Evolutionary conservation across 129 eudicot genomes (phyloP).

Genomic region (Pulicaria dysenterica): DNA sequence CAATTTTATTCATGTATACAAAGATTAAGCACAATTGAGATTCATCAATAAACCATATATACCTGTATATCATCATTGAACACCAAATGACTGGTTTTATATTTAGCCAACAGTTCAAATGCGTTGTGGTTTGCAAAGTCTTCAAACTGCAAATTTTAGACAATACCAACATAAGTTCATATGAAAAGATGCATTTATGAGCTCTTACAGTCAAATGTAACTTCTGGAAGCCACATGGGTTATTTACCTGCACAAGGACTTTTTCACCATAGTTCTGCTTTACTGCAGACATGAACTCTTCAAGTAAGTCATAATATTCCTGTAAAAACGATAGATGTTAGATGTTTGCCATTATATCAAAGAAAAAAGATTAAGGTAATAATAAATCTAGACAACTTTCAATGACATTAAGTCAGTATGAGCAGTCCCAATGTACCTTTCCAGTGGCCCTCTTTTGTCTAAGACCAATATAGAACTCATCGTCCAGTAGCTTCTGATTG

Average conservation of each 20-base stretch:
- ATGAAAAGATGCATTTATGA: conserved; percentile 1
- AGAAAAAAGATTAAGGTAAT: conserved; percentile 12
- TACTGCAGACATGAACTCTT: conserved; percentile 88
- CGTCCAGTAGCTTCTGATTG: conserved; percentile 66
- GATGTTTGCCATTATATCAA: not conserved
- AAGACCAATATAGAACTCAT: conserved; percentile 90
- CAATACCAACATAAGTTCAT: conserved; percentile 20
- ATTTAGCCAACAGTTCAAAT: conserved; percentile 79
- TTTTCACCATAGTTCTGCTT: conserved; percentile 94
- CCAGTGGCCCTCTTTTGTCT: conserved; percentile 80
- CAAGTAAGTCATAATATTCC: conserved; percentile 78
- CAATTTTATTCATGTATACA: conserved; percentile 11
- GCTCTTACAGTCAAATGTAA: not conserved
- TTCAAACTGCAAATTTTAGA: conserved; percentile 63
- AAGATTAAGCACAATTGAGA: not conserved
- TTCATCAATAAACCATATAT: conserved; percentile 21
- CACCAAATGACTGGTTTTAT: conserved; percentile 75
- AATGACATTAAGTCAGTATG: not conserved
- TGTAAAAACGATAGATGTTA: conserved; percentile 26
- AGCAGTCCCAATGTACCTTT: conserved; percentile 42
- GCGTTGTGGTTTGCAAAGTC: conserved; percentile 97
- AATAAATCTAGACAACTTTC: conserved; percentile 10
- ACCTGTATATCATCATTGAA: conserved; percentile 99
- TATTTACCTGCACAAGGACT: conserved; percentile 81
- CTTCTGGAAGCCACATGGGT: conserved; percentile 1